phyloP scores from a whole-genome alignment of 164 flowering plant species.

The Stephania yunnanensis region DNA sequence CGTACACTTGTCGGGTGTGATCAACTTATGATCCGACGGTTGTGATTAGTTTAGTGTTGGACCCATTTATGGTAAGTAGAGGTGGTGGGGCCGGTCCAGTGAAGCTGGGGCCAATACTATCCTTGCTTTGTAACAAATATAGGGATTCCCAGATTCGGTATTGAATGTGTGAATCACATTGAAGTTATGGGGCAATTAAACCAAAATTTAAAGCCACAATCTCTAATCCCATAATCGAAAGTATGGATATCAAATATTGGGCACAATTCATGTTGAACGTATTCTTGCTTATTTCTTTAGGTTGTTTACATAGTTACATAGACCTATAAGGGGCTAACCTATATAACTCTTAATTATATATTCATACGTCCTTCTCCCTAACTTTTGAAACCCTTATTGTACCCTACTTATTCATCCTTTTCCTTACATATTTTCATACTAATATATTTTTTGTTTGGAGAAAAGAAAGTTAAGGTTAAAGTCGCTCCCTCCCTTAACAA shows the following conservation, averaged over 20 bases:
- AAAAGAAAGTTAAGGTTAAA: too few species aligned
- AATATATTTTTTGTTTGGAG: too few species aligned
- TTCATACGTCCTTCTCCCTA: too few species aligned
- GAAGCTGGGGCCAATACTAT: neutral
- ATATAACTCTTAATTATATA: too few species aligned
- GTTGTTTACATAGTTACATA: too few species aligned
- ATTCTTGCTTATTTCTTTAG: neutral
- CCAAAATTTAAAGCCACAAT: neutral
- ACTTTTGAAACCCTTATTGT: too few species aligned
- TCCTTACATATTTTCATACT: too few species aligned
- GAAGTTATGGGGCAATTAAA: neutral
- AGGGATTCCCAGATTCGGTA: neutral
- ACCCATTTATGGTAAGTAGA: too few species aligned
- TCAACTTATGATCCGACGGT: neutral
- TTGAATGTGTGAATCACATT: neutral
- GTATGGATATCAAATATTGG: neutral
- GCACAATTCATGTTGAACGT: neutral
- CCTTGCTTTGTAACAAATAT: neutral
- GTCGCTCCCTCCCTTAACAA: too few species aligned
- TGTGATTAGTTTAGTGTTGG: neutral
- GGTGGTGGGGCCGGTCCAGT: neutral
- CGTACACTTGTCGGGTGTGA: neutral
- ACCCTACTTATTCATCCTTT: too few species aligned
- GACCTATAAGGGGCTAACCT: too few species aligned
- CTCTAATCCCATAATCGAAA: neutral